Evolutionary conservation across 768 basidiomycete species (phyloP).

Genomic region (Trametes elegans): DNA sequence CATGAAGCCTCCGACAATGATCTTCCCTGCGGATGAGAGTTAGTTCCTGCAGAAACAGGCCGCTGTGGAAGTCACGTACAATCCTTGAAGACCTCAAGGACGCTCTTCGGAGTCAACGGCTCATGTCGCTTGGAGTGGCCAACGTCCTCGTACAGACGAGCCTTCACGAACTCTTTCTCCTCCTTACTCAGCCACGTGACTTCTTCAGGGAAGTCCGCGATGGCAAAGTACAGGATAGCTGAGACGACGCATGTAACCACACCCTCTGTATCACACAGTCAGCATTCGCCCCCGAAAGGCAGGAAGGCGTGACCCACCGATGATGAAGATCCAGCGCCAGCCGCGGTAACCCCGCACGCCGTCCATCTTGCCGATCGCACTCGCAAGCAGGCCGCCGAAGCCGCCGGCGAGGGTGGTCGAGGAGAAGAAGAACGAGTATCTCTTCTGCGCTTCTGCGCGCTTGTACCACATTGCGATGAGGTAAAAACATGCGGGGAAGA

Average conservation of each 20-base stretch:
- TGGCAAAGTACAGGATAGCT: slow-evolving; percentile 31
- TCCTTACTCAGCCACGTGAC: slow-evolving; percentile 33
- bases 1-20: slow-evolving; percentile 32
- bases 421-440: slow-evolving; percentile 38
- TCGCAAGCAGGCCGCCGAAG: slow-evolving; percentile 34
- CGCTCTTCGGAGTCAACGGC: slow-evolving; percentile 20
- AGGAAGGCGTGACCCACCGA: slow-evolving; percentile 21
- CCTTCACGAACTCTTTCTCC: slow-evolving; percentile 32
- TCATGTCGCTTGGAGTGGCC: slow-evolving; percentile 27
- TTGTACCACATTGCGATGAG: slow-evolving; percentile 36
- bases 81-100: slow-evolving; percentile 28
- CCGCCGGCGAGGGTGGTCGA: slow-evolving; percentile 40
- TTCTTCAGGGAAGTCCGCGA: slow-evolving; percentile 34
- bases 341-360: slow-evolving; percentile 29
- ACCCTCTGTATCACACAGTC: slow-evolving; percentile 30
- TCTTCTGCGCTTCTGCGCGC: slow-evolving; percentile 35
- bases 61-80: slow-evolving; percentile 16
- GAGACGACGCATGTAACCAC: slow-evolving; percentile 35
- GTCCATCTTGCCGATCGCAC: slow-evolving; percentile 35
- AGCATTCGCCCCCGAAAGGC: neutral
- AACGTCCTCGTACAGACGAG: slow-evolving; percentile 29
- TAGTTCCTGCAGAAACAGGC: neutral
- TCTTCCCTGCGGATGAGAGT: slow-evolving; percentile 19
- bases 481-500: slow-evolving; percentile 37
- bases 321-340: slow-evolving; percentile 35